A percentile compares a stretch with the other conserved stretches of the same genome.
Conservation (phyloP, 331 rosid genomes). For the Cucumis variabilis region DNA sequence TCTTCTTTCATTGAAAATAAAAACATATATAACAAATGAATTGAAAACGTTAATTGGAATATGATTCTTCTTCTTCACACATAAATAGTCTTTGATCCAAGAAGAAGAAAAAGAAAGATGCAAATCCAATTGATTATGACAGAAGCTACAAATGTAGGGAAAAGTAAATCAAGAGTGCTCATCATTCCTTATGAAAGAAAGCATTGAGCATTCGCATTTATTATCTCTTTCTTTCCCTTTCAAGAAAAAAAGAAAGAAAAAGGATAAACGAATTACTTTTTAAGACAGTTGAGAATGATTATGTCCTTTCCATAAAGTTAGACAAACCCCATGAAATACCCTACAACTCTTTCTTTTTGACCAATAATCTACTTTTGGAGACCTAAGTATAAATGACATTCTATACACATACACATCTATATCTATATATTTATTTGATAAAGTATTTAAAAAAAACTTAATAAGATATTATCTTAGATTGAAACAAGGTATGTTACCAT, state of each 20-base stretch:
- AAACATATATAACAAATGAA: not conserved
- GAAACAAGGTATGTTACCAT: not conserved
- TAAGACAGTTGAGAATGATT: conserved; percentile 30
- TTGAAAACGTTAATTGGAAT: not conserved
- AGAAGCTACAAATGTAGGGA: not conserved
- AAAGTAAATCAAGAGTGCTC: conserved; percentile 18
- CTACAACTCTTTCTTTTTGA: conserved; percentile 19
- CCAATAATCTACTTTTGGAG: conserved; percentile 8
- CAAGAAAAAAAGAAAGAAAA: not conserved
- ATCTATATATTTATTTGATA: not conserved
- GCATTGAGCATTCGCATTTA: not conserved
- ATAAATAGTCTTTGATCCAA: not conserved
- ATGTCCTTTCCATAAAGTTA: conserved; percentile 22
- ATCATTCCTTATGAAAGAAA: conserved; percentile 11
- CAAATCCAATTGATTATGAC: conserved; percentile 13
- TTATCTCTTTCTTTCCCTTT: not conserved
- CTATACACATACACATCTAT: no score
- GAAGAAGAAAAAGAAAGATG: not conserved
- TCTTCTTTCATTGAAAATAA: no score
- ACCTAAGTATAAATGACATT: not conserved
- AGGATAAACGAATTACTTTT: conserved; percentile 30
- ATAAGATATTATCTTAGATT: not conserved
- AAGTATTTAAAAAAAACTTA: not conserved
- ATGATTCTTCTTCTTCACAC: not conserved
- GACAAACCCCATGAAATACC: conserved; percentile 23